A percentile compares a stretch with the other conserved stretches of the same genome.
Conservation (phyloP, 495 filamentous ascomycete species). For the Xylaria flabelliformis region DNA sequence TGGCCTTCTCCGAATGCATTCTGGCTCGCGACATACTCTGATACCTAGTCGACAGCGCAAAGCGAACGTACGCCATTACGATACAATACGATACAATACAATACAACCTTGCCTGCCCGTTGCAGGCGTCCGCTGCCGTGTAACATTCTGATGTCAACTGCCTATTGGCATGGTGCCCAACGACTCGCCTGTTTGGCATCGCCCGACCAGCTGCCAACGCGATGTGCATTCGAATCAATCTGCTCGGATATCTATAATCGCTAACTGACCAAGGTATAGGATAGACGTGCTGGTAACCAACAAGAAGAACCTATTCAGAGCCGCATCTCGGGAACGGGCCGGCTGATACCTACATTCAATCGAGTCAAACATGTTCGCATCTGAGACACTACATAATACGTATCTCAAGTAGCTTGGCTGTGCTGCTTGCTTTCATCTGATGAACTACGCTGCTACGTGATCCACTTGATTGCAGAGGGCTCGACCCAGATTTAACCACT, state of each 20-base stretch:
- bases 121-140: slow-evolving; percentile 29
- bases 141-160: slow-evolving; percentile 27
- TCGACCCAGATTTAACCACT: slow-evolving; percentile 18
- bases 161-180: slow-evolving; percentile 26
- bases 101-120: slow-evolving; percentile 27
- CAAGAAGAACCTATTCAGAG: not conserved
- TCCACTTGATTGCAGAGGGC: slow-evolving; percentile 22
- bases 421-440: slow-evolving; percentile 19
- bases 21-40: slow-evolving; percentile 33
- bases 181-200: slow-evolving; percentile 12
- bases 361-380: slow-evolving; percentile 14
- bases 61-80: slow-evolving; percentile 16
- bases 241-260: not conserved
- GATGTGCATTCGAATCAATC: not conserved
- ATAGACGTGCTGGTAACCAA: slow-evolving; percentile 6
- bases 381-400: not conserved
- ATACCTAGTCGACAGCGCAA: slow-evolving; percentile 25
- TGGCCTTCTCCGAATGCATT: slow-evolving; percentile 38
- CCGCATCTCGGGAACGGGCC: not conserved
- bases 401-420: not conserved
- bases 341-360: not conserved
- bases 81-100: slow-evolving; percentile 14
- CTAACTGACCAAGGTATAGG: not conserved
- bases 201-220: slow-evolving; percentile 6
- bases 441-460: slow-evolving; percentile 6